Evolutionary conservation across 345 rosid genomes (phyloP), one percentile per base, ranked within the genome.

Genomic region (Gossypium rotundifolium): DNA sequence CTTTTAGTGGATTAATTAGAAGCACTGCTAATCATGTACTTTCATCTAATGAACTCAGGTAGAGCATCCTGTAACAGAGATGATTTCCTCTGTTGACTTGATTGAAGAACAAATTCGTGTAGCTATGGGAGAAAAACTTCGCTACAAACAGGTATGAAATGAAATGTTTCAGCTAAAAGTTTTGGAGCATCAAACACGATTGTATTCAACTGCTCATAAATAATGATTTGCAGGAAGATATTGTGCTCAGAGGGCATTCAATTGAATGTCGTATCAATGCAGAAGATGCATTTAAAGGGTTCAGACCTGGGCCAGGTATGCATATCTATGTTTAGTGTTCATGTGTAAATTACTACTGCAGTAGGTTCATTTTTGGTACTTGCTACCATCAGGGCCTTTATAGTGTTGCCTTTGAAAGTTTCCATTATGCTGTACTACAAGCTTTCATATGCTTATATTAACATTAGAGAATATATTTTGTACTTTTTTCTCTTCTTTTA

Each of bases 201-300:
- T 5, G 8, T 25, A 13, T 68, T 23, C 17, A 29, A 72, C 7
- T 23, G 45, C 58, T 65, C 10, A n/a, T 23, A 68, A 64, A 65
- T 38, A 52, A 75, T 38, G 70, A 23, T 59, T 40, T 78, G 70
- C 86, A 94, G 99, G 99, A 91, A 75, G 99, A 93, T 18, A 89
- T 95, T 78, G 93, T 93, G 79, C 98, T 95, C 29, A 86, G 89
- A 81, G 99, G 99, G 61, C 98, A 95, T 84, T 93, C 99, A 62
- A 95, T 95, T 80, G 99, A 95, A 83, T 92, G 98, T 23, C 98
- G 98, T 79, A 95, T 95, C 82, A 95, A 95, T 79, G 99, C 98
- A 11, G 99, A 95, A 81, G 99, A 95, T 80, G 93, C 99, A 70
- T 95, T 95, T 75, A 95, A 95, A 82, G 91, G 91, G 25, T 95